Base-by-base conservation (phyloP, 805 yeast genomes). In the Ogataea haglerorum region DNA sequence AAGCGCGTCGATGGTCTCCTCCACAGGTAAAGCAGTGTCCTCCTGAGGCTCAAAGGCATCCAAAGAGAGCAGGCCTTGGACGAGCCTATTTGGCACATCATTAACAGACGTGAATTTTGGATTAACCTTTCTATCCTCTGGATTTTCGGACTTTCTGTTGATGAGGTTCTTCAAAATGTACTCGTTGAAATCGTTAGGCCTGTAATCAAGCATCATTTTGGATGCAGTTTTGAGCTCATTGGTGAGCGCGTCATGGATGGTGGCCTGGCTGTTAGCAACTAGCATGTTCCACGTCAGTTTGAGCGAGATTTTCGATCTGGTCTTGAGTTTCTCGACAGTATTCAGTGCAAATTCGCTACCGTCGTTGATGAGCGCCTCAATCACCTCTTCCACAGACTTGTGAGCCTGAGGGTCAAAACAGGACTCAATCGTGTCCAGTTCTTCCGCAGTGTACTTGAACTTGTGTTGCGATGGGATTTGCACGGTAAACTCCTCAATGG, bases 301-400 rank as follows among this genome's bases (percentile, higher is more conserved):
- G 50, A 88, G 68, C 14, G 95, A 83, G n/a, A 86, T 70, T 32
- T 86, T 85, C 4, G 95, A 85, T 61, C 89, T 85, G 35, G 73
- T 64, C 34, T 67, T 63, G 47, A 91, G 68, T 17, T 75, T 79
- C 31, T 70, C 70, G 40, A 73, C 65, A 1, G 85, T 78, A 40
- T 70, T 58, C 21, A 60, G 47, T 7, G 95, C 90, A 65, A 91
- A 91, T 34, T 71, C 76, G 8, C 82, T 70, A 13, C 80, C 80
- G 42, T 77, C 78, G 18, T 64, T 60, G 31, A 64, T 51, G 53
- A 87, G 70, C 18, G 73, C 72, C 8, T 67, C 64, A 31, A 84
- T 64, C 19, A 85, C 76, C 32, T 72, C 76, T 48, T 79, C 84
- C 37, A 80, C 67, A 9, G 68, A 54, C 10, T 65, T 48, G 40